phyloP scores from a whole-genome alignment of 148 eudicot species.

The Agrostemma githago region DNA sequence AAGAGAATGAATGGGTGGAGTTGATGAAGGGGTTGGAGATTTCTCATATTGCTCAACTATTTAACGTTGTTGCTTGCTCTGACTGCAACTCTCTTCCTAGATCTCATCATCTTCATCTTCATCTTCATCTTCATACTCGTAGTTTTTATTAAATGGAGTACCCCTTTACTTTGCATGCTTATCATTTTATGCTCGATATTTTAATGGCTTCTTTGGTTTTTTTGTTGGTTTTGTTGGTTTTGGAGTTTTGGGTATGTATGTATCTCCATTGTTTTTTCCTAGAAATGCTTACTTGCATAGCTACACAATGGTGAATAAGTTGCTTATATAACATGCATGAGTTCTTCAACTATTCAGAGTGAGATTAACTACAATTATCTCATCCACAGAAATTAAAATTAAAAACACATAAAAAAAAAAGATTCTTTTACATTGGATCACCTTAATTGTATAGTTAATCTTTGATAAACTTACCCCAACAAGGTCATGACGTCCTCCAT shows the following conservation, averaged over 20 bases:
- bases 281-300: not conserved
- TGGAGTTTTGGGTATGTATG: not conserved
- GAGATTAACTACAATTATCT: constrained; percentile 4
- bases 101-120: constrained; percentile 16
- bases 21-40: constrained; percentile 20
- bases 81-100: constrained; percentile 24
- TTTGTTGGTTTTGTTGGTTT: not conserved
- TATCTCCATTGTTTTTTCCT: constrained; percentile 1
- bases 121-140: constrained; percentile 13
- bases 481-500: no score
- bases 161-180: not conserved
- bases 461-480: no score
- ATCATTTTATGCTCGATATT: not conserved
- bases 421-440: no score
- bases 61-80: constrained; percentile 27
- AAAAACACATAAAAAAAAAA: not conserved
- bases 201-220: not conserved
- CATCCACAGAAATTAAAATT: not conserved
- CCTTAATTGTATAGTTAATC: no score
- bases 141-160: not conserved
- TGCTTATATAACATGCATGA: not conserved
- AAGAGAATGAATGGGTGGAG: constrained; percentile 17
- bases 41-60: constrained; percentile 23
- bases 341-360: not conserved
- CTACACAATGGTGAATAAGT: not conserved